These are phyloP conservation scores for Circinella minor DNA, from an alignment of 371 early-diverging fungal genomes.

Conservation along the genomic window DNA sequence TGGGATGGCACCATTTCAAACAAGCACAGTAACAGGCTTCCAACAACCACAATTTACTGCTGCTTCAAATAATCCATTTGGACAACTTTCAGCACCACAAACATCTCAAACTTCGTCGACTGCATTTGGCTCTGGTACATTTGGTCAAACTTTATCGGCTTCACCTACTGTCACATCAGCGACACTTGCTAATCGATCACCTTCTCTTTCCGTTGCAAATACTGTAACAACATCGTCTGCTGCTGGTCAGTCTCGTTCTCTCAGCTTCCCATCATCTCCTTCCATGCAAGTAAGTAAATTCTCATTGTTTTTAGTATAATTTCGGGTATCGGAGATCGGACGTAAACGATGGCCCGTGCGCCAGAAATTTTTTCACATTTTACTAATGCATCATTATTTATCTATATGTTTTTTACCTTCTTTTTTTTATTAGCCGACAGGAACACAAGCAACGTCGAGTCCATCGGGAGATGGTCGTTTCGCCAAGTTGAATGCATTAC, in stretches of 20 bases:
- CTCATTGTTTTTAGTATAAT: neutral
- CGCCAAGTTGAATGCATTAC: slow-evolving; percentile 26
- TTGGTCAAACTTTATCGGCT: slow-evolving; percentile 22
- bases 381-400: too few relatives aligned
- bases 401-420: neutral
- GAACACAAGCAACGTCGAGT: slow-evolving; percentile 12
- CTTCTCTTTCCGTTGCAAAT: slow-evolving; percentile 14
- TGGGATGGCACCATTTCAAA: slow-evolving; percentile 19
- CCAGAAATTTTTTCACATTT: neutral
- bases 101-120: neutral
- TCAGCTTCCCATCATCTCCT: slow-evolving; percentile 24
- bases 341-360: slow-evolving; percentile 9
- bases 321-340: neutral
- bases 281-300: slow-evolving; percentile 15
- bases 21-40: slow-evolving; percentile 18
- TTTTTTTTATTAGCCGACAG: slow-evolving; percentile 6
- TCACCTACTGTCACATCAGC: slow-evolving; percentile 18
- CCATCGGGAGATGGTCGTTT: slow-evolving; percentile 14
- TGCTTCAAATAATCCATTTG: slow-evolving; percentile 32
- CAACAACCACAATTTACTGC: slow-evolving; percentile 24
- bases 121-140: slow-evolving; percentile 10
- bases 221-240: slow-evolving; percentile 5
- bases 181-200: slow-evolving; percentile 13
- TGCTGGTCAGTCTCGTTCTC: slow-evolving; percentile 23
- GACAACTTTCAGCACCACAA: slow-evolving; percentile 18